phyloP scores from a whole-genome alignment of 192 early-diverging fungal species.

The Podila horticola region DNA sequence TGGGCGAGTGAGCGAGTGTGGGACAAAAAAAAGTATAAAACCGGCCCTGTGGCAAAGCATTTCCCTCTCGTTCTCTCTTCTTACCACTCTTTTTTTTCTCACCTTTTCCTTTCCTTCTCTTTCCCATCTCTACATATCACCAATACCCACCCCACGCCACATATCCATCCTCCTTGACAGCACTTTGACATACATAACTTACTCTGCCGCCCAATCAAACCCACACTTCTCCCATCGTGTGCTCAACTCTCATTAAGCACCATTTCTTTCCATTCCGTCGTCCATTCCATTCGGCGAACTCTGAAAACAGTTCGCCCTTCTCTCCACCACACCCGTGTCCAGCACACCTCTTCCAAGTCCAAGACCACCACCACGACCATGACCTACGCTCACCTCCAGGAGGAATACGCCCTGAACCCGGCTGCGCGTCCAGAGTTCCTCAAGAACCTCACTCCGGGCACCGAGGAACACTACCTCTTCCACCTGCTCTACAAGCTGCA shows the following conservation, averaged over 20 bases:
- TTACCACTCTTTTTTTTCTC: not conserved
- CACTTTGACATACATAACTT: too few relatives aligned
- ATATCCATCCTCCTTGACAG: not conserved
- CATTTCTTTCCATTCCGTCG: too few relatives aligned
- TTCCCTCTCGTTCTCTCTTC: not conserved
- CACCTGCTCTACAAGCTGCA: slow-evolving; percentile 21
- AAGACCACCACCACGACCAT: not conserved
- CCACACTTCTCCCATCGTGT: too few relatives aligned
- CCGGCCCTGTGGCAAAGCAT: not conserved
- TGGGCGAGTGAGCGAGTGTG: too few relatives aligned
- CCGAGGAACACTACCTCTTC: slow-evolving; percentile 35
- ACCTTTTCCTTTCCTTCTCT: not conserved
- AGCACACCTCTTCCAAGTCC: not conserved
- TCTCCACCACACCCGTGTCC: not conserved
- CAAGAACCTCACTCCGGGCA: slow-evolving; percentile 21
- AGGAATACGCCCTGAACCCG: slow-evolving; percentile 43
- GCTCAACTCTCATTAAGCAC: too few relatives aligned
- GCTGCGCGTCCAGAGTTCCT: slow-evolving; percentile 21
- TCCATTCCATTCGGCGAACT: too few relatives aligned
- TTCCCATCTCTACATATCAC: not conserved
- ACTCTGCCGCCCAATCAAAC: too few relatives aligned
- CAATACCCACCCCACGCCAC: too few relatives aligned
- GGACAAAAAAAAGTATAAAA: not conserved
- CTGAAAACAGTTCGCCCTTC: not conserved
- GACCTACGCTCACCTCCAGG: slow-evolving; percentile 15